Conservation (phyloP, 2,329 filamentous ascomycete species). For the Elsinoe fawcettii region DNA sequence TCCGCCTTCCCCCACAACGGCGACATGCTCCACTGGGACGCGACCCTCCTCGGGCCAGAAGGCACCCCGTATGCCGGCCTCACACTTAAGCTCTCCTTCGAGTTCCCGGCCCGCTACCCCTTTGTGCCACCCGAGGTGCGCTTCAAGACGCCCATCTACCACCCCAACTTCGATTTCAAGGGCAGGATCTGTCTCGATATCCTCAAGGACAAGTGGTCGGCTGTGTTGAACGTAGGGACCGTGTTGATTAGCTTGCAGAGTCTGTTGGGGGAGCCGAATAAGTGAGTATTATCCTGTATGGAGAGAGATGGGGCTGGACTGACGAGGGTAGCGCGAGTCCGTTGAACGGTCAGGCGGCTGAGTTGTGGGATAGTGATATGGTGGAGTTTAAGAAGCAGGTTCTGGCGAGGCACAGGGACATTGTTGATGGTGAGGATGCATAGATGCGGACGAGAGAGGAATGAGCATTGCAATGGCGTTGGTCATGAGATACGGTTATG, state of each 20-base stretch:
- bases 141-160: slow-evolving; percentile 98
- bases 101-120: slow-evolving; percentile 87
- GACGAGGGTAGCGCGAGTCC: slow-evolving; percentile 64
- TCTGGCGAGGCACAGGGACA: slow-evolving; percentile 54
- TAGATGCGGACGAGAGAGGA: not conserved
- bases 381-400: slow-evolving; percentile 76
- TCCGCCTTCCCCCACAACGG: slow-evolving; percentile 92
- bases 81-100: slow-evolving; percentile 84
- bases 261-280: slow-evolving; percentile 92
- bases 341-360: slow-evolving; percentile 89
- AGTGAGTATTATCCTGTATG: slow-evolving; percentile 66
- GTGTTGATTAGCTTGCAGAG: slow-evolving; percentile 91
- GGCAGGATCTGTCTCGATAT: slow-evolving; percentile 97
- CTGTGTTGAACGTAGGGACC: slow-evolving; percentile 92
- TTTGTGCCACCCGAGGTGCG: slow-evolving; percentile 84
- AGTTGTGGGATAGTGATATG: slow-evolving; percentile 85
- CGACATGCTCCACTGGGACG: slow-evolving; percentile 87
- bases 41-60: slow-evolving; percentile 83
- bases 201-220: slow-evolving; percentile 97
- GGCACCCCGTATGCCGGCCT: slow-evolving; percentile 87
- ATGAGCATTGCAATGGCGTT: slow-evolving; percentile 20
- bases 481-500: not conserved
- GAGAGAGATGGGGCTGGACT: slow-evolving; percentile 18
- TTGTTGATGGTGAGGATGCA: slow-evolving; percentile 38
- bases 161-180: slow-evolving; percentile 96